These are phyloP conservation scores for Wallacemonas sp. DNA, from an alignment of 208 protist species.

Conservation along the genomic window DNA sequence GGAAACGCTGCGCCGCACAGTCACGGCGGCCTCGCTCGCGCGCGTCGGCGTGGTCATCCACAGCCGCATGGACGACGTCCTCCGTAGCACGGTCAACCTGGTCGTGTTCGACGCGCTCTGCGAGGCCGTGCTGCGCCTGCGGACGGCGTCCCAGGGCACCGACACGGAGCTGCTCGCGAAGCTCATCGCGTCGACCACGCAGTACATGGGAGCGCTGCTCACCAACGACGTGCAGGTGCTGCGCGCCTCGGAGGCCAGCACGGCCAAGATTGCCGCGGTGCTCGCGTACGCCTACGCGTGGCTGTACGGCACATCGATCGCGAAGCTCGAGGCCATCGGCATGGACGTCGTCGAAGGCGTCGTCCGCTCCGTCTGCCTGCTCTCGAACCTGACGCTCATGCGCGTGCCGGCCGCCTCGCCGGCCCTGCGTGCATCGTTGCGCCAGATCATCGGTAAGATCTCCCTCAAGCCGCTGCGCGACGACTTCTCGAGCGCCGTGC, in stretches of 20 bases:
- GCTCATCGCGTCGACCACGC: slow-evolving; percentile 74
- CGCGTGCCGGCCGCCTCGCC: slow-evolving; percentile 31
- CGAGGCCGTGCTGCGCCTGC: slow-evolving; percentile 76
- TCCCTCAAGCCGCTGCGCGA: slow-evolving; percentile 67
- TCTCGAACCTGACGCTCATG: slow-evolving; percentile 78
- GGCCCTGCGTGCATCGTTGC: slow-evolving; percentile 48
- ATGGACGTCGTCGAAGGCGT: slow-evolving; percentile 70
- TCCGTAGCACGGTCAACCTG: slow-evolving; percentile 82
- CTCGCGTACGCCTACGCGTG: slow-evolving; percentile 79
- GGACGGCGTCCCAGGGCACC: slow-evolving; percentile 44
- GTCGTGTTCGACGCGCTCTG: slow-evolving; percentile 88
- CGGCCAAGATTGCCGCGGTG: slow-evolving; percentile 63
- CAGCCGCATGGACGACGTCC: slow-evolving; percentile 73
- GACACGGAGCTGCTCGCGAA: slow-evolving; percentile 62
- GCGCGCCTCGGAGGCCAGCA: slow-evolving; percentile 74
- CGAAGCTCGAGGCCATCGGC: slow-evolving; percentile 75
- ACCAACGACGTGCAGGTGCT: slow-evolving; percentile 69
- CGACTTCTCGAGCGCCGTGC: slow-evolving; percentile 57
- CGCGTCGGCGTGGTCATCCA: slow-evolving; percentile 76
- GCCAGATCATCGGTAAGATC: slow-evolving; percentile 43
- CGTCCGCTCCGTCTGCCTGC: slow-evolving; percentile 58
- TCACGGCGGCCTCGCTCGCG: slow-evolving; percentile 61
- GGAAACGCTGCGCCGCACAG: slow-evolving; percentile 53
- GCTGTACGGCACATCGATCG: slow-evolving; percentile 71
- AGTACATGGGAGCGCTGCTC: slow-evolving; percentile 62